Conservation (phyloP, 2,329 filamentous ascomycete genomes). For the Aschersonia sp. region DNA sequence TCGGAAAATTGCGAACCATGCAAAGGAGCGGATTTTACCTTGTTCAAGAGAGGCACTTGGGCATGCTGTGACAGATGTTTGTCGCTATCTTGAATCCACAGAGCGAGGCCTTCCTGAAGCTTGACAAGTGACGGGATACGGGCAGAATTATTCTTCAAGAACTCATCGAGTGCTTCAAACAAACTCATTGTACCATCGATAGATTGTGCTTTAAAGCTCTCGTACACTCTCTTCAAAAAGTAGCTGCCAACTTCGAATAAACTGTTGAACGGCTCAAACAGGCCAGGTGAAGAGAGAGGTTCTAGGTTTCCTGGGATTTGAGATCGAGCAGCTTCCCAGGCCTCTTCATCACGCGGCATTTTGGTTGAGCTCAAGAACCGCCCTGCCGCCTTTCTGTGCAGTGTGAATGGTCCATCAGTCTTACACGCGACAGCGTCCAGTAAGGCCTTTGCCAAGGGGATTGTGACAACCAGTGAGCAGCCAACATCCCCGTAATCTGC, state of each 20-base stretch:
- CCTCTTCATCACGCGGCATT: conserved; percentile 44
- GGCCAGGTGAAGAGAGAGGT: conserved; percentile 21
- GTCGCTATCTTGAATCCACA: conserved; percentile 49
- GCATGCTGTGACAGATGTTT: conserved; percentile 17
- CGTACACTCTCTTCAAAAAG: conserved; percentile 41
- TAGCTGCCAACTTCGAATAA: conserved; percentile 46
- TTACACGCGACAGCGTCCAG: conserved; percentile 14
- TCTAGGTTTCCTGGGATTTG: conserved; percentile 43
- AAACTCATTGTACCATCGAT: conserved; percentile 10
- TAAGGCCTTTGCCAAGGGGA: conserved; percentile 50
- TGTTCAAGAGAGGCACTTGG: conserved; percentile 25
- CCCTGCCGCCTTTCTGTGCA: conserved; percentile 8
- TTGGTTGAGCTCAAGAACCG: conserved; percentile 29
- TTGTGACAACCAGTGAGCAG: conserved; percentile 51
- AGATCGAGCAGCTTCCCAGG: conserved; percentile 49
- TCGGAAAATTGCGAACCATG: too few species aligned
- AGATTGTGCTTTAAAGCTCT: conserved; percentile 3
- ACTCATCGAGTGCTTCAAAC: conserved; percentile 16
- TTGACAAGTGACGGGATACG: conserved; percentile 7
- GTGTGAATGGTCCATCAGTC: too few species aligned
- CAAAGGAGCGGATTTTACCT: background rate
- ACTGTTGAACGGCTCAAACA: conserved; percentile 48
- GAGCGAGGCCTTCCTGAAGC: conserved; percentile 44
- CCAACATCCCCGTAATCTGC: conserved; percentile 54
- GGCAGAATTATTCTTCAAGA: conserved; percentile 13